These are phyloP conservation scores for Flaveria bidentis DNA, from an alignment of 129 eudicot genomes.

Conservation along the genomic window DNA sequence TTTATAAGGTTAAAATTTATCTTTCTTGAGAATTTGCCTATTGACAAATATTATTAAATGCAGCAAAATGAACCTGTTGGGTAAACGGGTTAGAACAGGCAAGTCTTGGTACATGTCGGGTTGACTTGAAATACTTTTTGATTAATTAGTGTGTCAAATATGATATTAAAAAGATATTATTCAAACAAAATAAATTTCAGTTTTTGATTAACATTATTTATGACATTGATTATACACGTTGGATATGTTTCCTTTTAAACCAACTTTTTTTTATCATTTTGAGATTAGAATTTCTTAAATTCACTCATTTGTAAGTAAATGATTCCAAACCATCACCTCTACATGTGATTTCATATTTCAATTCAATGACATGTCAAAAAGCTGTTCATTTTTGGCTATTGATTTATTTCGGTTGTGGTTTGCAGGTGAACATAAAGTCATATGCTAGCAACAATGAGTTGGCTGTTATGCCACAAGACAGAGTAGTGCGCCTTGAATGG, in stretches of 20 bases:
- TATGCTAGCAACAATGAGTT: conserved; percentile 92
- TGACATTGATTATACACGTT: no score
- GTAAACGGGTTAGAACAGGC: neutral
- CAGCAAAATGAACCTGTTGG: neutral
- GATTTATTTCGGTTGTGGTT: conserved; percentile 15
- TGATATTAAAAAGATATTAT: no score
- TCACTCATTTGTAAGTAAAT: neutral
- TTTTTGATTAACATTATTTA: no score
- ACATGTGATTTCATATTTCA: neutral
- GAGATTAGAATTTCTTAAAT: no score
- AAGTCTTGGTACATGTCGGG: neutral
- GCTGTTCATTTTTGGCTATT: neutral
- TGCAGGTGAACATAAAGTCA: conserved; percentile 89
- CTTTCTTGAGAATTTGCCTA: neutral
- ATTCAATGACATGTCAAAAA: neutral
- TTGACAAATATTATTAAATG: neutral
- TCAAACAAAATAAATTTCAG: no score
- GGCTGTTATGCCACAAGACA: conserved; percentile 90
- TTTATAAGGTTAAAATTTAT: neutral
- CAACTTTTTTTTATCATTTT: no score
- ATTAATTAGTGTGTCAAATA: no score
- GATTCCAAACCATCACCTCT: neutral
- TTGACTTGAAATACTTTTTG: no score
- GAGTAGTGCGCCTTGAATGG: conserved; percentile 86
- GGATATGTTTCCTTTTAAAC: no score